phyloP scores from a whole-genome alignment of 2,329 filamentous ascomycete genomes.

The Trichoderma polysporum region DNA sequence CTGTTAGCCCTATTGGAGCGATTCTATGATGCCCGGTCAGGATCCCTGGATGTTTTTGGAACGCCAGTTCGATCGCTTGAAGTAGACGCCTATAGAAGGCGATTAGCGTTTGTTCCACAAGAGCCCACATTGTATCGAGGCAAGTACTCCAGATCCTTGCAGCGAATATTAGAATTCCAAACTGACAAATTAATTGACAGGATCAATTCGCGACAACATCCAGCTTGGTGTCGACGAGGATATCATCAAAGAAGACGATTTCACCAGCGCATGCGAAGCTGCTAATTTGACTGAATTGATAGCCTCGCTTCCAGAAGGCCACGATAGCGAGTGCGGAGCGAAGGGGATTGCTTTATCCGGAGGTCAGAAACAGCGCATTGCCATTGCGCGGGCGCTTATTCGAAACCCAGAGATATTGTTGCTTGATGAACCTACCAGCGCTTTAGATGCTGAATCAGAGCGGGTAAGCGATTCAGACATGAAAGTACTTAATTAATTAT shows the following conservation, averaged over 20 bases:
- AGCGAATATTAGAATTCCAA: background rate
- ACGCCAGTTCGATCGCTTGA: constrained; percentile 41
- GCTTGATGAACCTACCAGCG: constrained; percentile 57
- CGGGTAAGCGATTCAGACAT: constrained; percentile 27
- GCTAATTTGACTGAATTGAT: constrained; percentile 59
- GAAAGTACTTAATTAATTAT: background rate
- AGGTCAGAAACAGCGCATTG: constrained; percentile 57
- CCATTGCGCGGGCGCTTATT: constrained; percentile 54
- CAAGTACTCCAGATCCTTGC: constrained; percentile 29
- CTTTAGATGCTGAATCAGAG: constrained; percentile 55
- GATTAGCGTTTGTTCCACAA: constrained; percentile 51
- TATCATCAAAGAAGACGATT: constrained; percentile 29
- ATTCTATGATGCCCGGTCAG: constrained; percentile 51
- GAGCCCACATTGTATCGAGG: constrained; percentile 46
- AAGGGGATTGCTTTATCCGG: constrained; percentile 58
- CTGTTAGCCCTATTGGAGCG: constrained; percentile 54
- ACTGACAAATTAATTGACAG: constrained; percentile 23
- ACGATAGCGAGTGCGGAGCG: constrained; percentile 44
- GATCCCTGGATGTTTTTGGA: constrained; percentile 44
- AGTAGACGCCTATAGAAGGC: constrained; percentile 41
- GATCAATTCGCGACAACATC: constrained; percentile 49
- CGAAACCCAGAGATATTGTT: constrained; percentile 36
- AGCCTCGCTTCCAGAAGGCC: constrained; percentile 44
- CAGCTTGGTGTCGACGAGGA: constrained; percentile 37
- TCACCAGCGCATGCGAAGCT: constrained; percentile 30